These are phyloP conservation scores for Haberlea rhodopensis DNA, from an alignment of 257 asterid genomes.

Conservation along the genomic window DNA sequence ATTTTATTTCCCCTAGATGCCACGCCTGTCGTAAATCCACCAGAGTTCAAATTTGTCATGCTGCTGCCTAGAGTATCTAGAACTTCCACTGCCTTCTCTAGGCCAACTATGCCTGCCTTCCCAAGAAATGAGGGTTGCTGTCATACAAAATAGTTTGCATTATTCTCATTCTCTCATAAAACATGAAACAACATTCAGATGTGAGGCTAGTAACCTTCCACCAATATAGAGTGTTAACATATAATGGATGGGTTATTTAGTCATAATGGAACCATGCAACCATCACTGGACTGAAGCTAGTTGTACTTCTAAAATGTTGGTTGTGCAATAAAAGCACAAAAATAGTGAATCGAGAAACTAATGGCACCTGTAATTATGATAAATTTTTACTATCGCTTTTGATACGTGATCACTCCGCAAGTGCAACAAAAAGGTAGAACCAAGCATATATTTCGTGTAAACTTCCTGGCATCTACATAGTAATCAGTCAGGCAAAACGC, in stretches of 20 bases:
- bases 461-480: constrained; percentile 9
- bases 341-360: constrained; percentile 15
- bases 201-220: neutral
- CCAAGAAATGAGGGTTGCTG: constrained; percentile 95
- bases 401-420: constrained; percentile 12
- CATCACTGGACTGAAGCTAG: constrained; percentile 9
- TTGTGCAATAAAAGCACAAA: constrained; percentile 14
- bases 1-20: constrained; percentile 76
- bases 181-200: constrained; percentile 3
- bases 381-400: neutral
- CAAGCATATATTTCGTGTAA: neutral
- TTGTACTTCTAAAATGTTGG: constrained; percentile 13
- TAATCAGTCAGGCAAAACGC: constrained; percentile 6
- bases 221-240: neutral
- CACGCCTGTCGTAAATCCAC: constrained; percentile 76
- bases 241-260: constrained; percentile 11
- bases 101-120: constrained; percentile 84
- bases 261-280: constrained; percentile 7
- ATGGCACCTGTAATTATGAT: constrained; percentile 10
- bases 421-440: constrained; percentile 13
- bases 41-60: constrained; percentile 86
- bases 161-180: constrained; percentile 10
- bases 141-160: constrained; percentile 31
- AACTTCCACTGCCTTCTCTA: constrained; percentile 95
- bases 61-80: constrained; percentile 95